A percentile compares a stretch with the other conserved stretches of the same genome.
Conservation (phyloP, 1,284 basidiomycete species). For the Stereum hirsutum region DNA sequence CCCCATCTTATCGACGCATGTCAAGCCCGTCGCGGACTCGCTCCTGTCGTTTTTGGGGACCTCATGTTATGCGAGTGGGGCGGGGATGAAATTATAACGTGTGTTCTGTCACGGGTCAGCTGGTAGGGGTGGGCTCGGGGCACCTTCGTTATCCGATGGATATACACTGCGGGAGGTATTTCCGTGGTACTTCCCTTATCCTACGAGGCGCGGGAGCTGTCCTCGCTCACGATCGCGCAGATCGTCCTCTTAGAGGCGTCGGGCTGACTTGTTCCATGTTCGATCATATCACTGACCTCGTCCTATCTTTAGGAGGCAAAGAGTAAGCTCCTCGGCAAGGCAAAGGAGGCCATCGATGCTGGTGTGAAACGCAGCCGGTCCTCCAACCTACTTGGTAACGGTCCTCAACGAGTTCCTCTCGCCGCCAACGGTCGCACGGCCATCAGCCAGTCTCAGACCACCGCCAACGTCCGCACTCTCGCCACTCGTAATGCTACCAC, state of each 20-base stretch:
- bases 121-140: too few species aligned
- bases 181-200: too few species aligned
- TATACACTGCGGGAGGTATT: too few species aligned
- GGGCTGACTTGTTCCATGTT: neutral
- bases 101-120: too few species aligned
- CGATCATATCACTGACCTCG: constrained; percentile 5
- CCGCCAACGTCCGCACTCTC: neutral
- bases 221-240: too few species aligned
- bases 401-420: constrained; percentile 55
- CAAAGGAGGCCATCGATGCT: constrained; percentile 45
- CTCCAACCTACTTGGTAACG: constrained; percentile 44
- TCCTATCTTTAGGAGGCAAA: constrained; percentile 26
- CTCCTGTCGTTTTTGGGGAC: constrained; percentile 9
- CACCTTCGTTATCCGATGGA: too few species aligned
- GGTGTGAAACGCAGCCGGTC: constrained; percentile 55
- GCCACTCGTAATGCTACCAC: constrained; percentile 18
- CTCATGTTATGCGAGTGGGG: too few species aligned
- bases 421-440: constrained; percentile 41
- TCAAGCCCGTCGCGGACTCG: neutral
- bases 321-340: constrained; percentile 29
- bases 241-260: too few species aligned
- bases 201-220: too few species aligned
- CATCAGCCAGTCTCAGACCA: constrained; percentile 10
- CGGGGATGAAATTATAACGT: too few species aligned
- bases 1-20: neutral